Evolutionary conservation across 345 rosid species (phyloP).

Genomic region (Eucalyptus paniculata): DNA sequence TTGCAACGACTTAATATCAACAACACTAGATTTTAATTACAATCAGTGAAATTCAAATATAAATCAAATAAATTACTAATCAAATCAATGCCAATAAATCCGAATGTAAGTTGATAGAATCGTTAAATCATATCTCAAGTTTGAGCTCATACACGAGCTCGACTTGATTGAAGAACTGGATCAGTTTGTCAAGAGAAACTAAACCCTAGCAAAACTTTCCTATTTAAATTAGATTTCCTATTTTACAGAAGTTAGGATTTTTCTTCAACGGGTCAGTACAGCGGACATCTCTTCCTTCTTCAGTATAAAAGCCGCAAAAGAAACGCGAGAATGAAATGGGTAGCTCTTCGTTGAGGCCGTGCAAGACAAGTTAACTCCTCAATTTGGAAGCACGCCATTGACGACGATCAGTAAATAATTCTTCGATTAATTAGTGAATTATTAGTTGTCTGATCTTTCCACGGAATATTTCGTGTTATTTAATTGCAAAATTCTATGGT

Average conservation of each 20-base stretch:
- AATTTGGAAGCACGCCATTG: background rate
- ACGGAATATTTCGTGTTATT: too few species aligned
- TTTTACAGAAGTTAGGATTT: background rate
- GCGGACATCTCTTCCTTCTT: background rate
- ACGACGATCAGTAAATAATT: background rate
- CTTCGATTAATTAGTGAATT: background rate
- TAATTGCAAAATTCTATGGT: too few species aligned
- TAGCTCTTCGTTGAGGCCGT: background rate
- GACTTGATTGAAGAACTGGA: too few species aligned
- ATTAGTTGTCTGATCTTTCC: too few species aligned
- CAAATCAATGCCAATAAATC: background rate
- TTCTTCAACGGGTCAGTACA: background rate
- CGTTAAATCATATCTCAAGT: background rate
- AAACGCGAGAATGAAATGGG: background rate
- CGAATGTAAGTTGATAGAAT: accelerated
- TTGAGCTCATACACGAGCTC: background rate
- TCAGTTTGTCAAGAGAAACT: too few species aligned
- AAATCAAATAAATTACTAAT: background rate
- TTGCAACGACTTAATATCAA: accelerated
- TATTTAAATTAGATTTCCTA: too few species aligned
- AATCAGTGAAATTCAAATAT: background rate
- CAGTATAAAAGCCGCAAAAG: background rate
- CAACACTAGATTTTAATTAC: background rate
- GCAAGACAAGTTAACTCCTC: background rate
- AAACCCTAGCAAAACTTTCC: too few species aligned